These are phyloP conservation scores for Chlorella sp. DNA, from an alignment of 139 green algal genomes.

Conservation along the genomic window DNA sequence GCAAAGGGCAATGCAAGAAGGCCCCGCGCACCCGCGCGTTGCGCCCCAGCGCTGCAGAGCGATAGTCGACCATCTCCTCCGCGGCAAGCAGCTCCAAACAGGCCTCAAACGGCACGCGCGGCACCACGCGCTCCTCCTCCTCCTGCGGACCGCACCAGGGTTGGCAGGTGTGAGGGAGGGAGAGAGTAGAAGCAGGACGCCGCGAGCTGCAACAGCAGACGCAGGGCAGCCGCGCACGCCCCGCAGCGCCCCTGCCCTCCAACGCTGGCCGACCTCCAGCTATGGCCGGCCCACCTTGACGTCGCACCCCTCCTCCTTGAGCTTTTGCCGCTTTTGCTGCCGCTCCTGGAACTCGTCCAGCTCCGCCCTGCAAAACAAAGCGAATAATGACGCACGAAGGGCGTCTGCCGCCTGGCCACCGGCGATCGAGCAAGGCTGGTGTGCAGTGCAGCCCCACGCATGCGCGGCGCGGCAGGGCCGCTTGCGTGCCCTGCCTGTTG, in stretches of 20 bases:
- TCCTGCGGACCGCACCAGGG: too few species aligned
- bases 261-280: neutral
- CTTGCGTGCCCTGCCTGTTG: too few species aligned
- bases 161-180: neutral
- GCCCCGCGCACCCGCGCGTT: conserved; percentile 36
- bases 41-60: conserved; percentile 64
- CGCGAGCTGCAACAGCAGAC: neutral
- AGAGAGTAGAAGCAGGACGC: neutral
- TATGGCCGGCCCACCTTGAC: neutral
- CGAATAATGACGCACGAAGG: too few species aligned
- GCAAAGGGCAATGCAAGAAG: neutral
- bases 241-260: neutral
- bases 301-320: conserved; percentile 61
- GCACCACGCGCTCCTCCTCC: conserved; percentile 53
- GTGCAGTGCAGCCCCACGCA: too few species aligned
- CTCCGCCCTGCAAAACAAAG: too few species aligned
- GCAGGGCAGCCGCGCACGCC: neutral
- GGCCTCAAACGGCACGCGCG: conserved; percentile 80
- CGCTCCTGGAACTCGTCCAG: conserved; percentile 72
- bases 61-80: conserved; percentile 80
- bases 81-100: conserved; percentile 78
- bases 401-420: too few species aligned
- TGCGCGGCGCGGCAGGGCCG: too few species aligned
- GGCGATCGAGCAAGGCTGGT: too few species aligned
- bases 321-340: conserved; percentile 70